A percentile compares a stretch with the other conserved stretches of the same genome.
These are phyloP conservation scores for Candida ascalaphidarum DNA, from an alignment of 805 yeast species.

Conservation along the genomic window DNA sequence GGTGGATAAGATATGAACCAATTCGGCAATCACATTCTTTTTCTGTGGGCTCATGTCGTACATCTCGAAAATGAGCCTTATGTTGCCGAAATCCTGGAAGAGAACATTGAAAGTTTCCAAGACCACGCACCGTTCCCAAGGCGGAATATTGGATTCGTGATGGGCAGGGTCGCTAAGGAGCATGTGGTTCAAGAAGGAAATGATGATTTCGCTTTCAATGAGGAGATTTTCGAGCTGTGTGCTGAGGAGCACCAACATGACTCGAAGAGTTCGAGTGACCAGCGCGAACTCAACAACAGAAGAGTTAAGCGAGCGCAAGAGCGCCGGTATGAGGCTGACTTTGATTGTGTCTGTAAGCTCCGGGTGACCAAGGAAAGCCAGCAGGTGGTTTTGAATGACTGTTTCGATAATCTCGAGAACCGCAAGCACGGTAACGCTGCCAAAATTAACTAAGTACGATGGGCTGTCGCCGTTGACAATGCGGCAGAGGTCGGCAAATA, in stretches of 20 bases:
- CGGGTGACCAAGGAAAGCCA: slow-evolving; percentile 44
- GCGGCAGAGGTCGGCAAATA: slow-evolving; percentile 67
- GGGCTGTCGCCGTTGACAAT: slow-evolving; percentile 54
- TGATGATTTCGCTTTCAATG: slow-evolving; percentile 73
- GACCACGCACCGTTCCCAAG: slow-evolving; percentile 70
- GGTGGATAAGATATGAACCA: slow-evolving; percentile 29
- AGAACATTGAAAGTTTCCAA: slow-evolving; percentile 64
- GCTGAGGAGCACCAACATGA: slow-evolving; percentile 53
- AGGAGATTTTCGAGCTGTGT: slow-evolving; percentile 51
- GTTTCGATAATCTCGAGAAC: slow-evolving; percentile 82
- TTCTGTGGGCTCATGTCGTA: slow-evolving; percentile 52
- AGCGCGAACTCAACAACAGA: slow-evolving; percentile 54
- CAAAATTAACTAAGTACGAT: slow-evolving; percentile 40
- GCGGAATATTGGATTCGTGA: slow-evolving; percentile 15
- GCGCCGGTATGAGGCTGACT: slow-evolving; percentile 64
- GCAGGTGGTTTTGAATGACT: slow-evolving; percentile 55
- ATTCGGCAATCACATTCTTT: slow-evolving; percentile 52
- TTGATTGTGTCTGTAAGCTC: slow-evolving; percentile 65
- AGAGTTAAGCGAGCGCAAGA: slow-evolving; percentile 52
- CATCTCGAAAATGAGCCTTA: slow-evolving; percentile 44
- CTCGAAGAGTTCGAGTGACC: slow-evolving; percentile 67
- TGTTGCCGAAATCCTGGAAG: slow-evolving; percentile 45
- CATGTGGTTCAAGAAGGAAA: slow-evolving; percentile 68
- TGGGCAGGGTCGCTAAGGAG: slow-evolving; percentile 47
- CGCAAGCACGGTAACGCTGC: slow-evolving; percentile 48